phyloP scores from a whole-genome alignment of 257 asterid species.

The Solanum pinnatisectum region DNA sequence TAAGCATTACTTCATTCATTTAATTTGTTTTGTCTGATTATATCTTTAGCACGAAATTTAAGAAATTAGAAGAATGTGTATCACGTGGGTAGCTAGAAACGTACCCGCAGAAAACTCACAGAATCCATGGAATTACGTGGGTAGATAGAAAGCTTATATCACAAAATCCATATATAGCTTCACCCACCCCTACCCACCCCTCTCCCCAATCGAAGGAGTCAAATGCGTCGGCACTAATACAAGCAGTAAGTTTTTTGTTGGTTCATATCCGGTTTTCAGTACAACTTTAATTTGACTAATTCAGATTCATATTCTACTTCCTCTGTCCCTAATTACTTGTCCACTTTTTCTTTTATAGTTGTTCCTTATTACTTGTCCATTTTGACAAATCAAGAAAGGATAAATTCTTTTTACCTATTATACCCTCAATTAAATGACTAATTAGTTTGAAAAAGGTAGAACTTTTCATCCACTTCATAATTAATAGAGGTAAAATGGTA shows the following conservation, averaged over 20 bases:
- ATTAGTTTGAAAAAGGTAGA: too few relatives aligned
- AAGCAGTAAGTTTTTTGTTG: not conserved
- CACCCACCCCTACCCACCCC: not conserved
- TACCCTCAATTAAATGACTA: too few relatives aligned
- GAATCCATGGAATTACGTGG: not conserved
- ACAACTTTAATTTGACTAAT: too few relatives aligned
- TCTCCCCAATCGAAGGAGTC: not conserved
- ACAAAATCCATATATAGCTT: not conserved
- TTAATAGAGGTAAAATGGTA: too few relatives aligned
- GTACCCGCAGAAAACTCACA: not conserved
- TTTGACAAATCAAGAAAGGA: too few relatives aligned
- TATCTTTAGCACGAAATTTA: rapidly evolving
- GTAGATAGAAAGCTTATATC: not conserved
- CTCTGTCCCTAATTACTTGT: too few relatives aligned
- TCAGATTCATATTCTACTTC: too few relatives aligned
- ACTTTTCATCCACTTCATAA: too few relatives aligned
- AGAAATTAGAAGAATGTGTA: not conserved
- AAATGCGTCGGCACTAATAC: not conserved
- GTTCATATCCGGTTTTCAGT: too few relatives aligned
- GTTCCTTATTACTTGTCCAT: too few relatives aligned
- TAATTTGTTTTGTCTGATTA: not conserved
- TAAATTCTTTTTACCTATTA: too few relatives aligned
- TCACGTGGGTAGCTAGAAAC: not conserved
- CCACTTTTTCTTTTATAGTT: too few relatives aligned
- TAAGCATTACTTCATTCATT: not conserved